phyloP scores from a whole-genome alignment of 306 rosid genomes.

The Acacia acuminata region DNA sequence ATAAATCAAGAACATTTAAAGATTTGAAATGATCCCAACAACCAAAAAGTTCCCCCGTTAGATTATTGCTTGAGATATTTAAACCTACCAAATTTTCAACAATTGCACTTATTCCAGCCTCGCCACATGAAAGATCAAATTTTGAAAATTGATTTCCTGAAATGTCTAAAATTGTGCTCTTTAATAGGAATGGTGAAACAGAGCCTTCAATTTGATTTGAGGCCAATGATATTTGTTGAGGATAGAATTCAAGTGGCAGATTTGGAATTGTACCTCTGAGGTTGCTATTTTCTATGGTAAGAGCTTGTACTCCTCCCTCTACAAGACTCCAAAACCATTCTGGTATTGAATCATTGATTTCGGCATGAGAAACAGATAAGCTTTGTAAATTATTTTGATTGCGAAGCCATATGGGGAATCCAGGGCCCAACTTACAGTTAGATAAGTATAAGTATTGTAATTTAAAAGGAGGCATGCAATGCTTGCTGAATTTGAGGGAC shows the following conservation, averaged over 20 bases:
- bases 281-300: neutral
- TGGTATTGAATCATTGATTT: neutral
- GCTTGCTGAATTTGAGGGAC: neutral
- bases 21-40: neutral
- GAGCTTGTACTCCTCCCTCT: no score
- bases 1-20: neutral
- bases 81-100: neutral
- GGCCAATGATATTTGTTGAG: neutral
- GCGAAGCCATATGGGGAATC: neutral
- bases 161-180: neutral
- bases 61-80: neutral
- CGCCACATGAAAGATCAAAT: neutral
- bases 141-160: neutral
- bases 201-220: neutral
- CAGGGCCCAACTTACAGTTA: neutral
- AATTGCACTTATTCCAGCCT: neutral
- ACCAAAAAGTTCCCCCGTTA: neutral
- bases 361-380: neutral
- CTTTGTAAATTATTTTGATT: neutral
- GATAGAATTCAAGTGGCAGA: neutral
- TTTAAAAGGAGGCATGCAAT: neutral
- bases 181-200: neutral
- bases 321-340: neutral
- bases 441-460: accelerated
- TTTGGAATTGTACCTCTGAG: neutral